These are phyloP conservation scores for Fraxinus cuspidata DNA, from an alignment of 257 asterid species.

Conservation along the genomic window DNA sequence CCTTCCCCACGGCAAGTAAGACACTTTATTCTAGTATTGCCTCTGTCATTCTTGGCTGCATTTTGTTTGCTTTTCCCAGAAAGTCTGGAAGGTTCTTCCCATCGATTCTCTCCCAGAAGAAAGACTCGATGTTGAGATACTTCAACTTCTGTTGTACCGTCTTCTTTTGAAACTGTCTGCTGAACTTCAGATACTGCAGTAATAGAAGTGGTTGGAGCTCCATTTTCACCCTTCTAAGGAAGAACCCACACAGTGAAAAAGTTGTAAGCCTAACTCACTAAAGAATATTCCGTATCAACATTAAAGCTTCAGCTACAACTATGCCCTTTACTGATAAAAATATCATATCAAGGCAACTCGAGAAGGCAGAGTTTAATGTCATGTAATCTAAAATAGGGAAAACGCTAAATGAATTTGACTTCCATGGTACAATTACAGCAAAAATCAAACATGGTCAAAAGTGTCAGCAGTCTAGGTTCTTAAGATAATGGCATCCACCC, in stretches of 20 bases:
- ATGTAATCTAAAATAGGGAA: background rate
- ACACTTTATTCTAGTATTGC: conserved; percentile 46
- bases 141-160: conserved; percentile 35
- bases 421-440: background rate
- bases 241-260: background rate
- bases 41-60: conserved; percentile 31
- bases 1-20: conserved; percentile 87
- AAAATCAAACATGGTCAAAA: background rate
- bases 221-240: conserved; percentile 47
- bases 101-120: conserved; percentile 94
- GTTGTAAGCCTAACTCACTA: conserved; percentile 2
- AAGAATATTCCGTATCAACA: background rate
- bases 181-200: conserved; percentile 43
- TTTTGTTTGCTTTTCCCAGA: conserved; percentile 36
- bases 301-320: background rate
- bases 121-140: conserved; percentile 59
- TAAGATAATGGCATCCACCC: background rate
- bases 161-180: conserved; percentile 38
- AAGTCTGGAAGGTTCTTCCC: conserved; percentile 98
- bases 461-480: background rate
- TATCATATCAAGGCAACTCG: background rate
- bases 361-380: background rate
- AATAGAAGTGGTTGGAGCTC: conserved; percentile 53
- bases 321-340: background rate
- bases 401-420: background rate